Evolutionary conservation across 192 early-diverging fungal genomes (phyloP).

Genomic region (Phycomyces blakesleeanus): DNA sequence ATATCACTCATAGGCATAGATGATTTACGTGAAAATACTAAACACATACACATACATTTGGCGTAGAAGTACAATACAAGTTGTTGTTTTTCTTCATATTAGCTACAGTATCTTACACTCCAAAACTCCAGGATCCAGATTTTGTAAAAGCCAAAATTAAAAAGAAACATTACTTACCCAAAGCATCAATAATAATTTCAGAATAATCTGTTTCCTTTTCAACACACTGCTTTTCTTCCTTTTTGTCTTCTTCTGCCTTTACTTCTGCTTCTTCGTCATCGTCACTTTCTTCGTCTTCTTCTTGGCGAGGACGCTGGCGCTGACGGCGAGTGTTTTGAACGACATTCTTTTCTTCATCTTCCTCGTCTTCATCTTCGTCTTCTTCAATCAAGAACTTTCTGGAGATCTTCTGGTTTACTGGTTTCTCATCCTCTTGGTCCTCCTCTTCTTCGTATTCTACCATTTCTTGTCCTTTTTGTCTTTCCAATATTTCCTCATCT

Average conservation of each 20-base stretch:
- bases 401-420: too few species aligned
- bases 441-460: background rate
- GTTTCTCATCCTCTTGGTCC: background rate
- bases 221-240: conserved; percentile 4
- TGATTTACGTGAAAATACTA: conserved; percentile 49
- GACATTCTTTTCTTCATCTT: too few species aligned
- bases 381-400: background rate
- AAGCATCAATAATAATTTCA: conserved; percentile 49
- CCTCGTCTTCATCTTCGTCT: background rate
- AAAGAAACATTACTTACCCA: conserved; percentile 29
- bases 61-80: too few species aligned
- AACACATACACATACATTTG: too few species aligned
- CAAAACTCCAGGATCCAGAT: too few species aligned
- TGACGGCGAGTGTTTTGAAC: too few species aligned
- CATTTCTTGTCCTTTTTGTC: background rate
- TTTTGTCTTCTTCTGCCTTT: conserved; percentile 11
- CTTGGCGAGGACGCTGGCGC: too few species aligned
- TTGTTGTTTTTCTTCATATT: too few species aligned
- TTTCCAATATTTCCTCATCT: background rate
- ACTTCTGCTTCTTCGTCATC: conserved; percentile 11
- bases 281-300: background rate
- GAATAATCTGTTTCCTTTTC: conserved; percentile 33
- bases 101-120: too few species aligned
- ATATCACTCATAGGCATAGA: conserved; percentile 53
- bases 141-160: too few species aligned